Evolutionary conservation across 2,329 filamentous ascomycete species (phyloP).

Genomic region (Ophiostoma sp.): DNA sequence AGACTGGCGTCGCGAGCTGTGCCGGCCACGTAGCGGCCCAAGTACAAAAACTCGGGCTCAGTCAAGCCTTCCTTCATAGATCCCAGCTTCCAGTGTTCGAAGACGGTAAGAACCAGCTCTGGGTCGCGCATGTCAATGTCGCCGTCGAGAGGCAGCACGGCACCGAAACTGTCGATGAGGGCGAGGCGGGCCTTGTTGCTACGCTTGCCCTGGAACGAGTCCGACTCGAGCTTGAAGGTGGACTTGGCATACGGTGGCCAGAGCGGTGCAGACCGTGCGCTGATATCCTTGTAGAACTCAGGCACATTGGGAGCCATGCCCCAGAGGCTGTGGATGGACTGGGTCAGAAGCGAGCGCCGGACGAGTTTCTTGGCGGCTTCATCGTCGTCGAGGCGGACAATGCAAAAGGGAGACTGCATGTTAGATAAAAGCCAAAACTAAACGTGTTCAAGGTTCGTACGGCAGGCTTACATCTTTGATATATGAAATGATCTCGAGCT

Average conservation of each 20-base stretch:
- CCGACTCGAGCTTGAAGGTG: conserved; percentile 79
- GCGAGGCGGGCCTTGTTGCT: conserved; percentile 56
- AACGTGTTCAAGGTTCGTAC: conserved; percentile 9
- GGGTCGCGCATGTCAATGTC: conserved; percentile 70
- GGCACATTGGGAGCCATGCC: conserved; percentile 63
- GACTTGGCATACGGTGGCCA: conserved; percentile 61
- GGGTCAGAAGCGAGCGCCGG: conserved; percentile 70
- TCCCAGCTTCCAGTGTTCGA: conserved; percentile 70
- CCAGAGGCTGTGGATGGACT: conserved; percentile 87
- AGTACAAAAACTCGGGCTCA: conserved; percentile 58
- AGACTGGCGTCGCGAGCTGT: conserved; percentile 63
- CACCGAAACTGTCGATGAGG: conserved; percentile 72
- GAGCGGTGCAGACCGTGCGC: conserved; percentile 50
- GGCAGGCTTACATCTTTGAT: conserved; percentile 42
- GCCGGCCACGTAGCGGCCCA: conserved; percentile 65
- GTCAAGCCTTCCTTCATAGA: conserved; percentile 43
- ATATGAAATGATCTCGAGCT: conserved; percentile 71
- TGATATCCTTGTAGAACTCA: conserved; percentile 62
- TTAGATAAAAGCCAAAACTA: background rate
- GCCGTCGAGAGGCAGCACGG: conserved; percentile 70
- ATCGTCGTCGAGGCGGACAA: conserved; percentile 63
- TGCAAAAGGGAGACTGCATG: conserved; percentile 74
- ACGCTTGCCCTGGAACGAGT: conserved; percentile 73
- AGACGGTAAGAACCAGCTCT: conserved; percentile 69
- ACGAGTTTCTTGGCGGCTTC: conserved; percentile 62